Evolutionary conservation across 1,139 yeast genomes (phyloP).

Genomic region (Pichia sp.): DNA sequence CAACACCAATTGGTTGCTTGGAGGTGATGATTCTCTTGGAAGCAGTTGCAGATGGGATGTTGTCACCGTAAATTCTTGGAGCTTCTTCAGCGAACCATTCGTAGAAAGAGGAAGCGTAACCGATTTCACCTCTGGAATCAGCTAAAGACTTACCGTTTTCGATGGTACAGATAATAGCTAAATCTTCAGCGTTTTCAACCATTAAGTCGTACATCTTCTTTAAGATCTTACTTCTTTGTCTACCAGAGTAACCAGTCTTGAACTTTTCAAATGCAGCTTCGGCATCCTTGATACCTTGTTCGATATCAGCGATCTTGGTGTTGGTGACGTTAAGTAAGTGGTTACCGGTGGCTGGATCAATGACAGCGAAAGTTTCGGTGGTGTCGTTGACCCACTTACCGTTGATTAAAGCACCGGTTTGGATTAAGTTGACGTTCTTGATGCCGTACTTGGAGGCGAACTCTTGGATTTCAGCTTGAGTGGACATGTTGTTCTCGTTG

Average conservation of each 20-base stretch:
- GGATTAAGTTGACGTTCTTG: conserved; percentile 27
- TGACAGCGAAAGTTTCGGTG: conserved; percentile 57
- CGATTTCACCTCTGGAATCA: conserved; percentile 78
- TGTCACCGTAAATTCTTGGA: conserved; percentile 72
- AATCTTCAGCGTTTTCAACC: conserved; percentile 69
- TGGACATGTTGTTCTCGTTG: conserved; percentile 23
- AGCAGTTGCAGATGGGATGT: conserved; percentile 62
- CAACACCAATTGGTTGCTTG: conserved; percentile 88
- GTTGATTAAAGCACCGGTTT: conserved; percentile 30
- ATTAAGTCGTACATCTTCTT: conserved; percentile 63
- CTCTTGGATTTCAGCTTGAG: conserved; percentile 22
- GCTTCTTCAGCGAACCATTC: conserved; percentile 96
- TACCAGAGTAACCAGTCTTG: conserved; percentile 54
- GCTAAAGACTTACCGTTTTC: conserved; percentile 85
- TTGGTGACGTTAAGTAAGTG: conserved; percentile 59
- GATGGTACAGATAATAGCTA: conserved; percentile 69
- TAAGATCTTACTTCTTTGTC: conserved; percentile 67
- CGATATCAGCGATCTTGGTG: conserved; percentile 55
- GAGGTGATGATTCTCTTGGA: conserved; percentile 61
- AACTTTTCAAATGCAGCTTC: conserved; percentile 57
- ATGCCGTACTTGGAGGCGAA: conserved; percentile 31
- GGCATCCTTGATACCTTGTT: conserved; percentile 65
- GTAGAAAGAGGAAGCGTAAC: conserved; percentile 75
- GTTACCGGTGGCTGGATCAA: conserved; percentile 74
- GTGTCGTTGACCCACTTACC: conserved; percentile 27